phyloP scores from a whole-genome alignment of 2,329 filamentous ascomycete species.

The Aaosphaeria arxii region DNA sequence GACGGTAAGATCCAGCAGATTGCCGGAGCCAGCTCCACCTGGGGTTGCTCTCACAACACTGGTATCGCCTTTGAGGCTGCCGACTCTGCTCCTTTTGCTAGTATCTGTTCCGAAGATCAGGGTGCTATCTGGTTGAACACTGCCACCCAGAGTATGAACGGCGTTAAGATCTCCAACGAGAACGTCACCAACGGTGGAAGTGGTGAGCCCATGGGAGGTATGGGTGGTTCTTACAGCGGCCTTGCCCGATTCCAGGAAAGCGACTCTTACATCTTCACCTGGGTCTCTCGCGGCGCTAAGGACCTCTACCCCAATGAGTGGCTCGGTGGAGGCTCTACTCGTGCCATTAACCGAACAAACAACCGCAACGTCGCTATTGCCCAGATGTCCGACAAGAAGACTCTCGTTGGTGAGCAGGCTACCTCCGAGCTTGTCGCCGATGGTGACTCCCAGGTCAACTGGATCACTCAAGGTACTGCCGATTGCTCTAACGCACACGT shows the following conservation, averaged over 20 bases:
- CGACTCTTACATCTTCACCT: constrained; percentile 58
- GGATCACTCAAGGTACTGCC: constrained; percentile 52
- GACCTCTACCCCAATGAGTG: constrained; percentile 55
- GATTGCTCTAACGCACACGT: constrained; percentile 60
- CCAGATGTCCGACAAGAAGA: constrained; percentile 57
- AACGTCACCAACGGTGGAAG: constrained; percentile 58
- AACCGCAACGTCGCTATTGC: constrained; percentile 61
- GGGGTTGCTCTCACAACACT: constrained; percentile 64
- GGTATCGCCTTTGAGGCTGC: constrained; percentile 62
- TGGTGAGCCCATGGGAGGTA: constrained; percentile 61
- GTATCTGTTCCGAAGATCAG: constrained; percentile 61
- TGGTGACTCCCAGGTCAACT: constrained; percentile 60
- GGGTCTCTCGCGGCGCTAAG: constrained; percentile 59
- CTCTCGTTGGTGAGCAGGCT: constrained; percentile 53
- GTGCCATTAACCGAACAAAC: constrained; percentile 52
- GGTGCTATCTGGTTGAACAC: constrained; percentile 65
- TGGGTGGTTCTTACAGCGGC: constrained; percentile 60
- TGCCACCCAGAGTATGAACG: constrained; percentile 55
- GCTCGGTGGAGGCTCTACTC: constrained; percentile 58
- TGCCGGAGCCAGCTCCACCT: constrained; percentile 52
- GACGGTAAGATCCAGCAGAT: constrained; percentile 52
- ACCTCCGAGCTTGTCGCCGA: constrained; percentile 53
- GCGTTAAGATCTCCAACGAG: constrained; percentile 62
- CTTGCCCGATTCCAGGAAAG: constrained; percentile 54
- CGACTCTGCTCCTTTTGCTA: constrained; percentile 57